Evolutionary conservation across 129 eudicot species (phyloP).

Genomic region (Sambucus nigra): DNA sequence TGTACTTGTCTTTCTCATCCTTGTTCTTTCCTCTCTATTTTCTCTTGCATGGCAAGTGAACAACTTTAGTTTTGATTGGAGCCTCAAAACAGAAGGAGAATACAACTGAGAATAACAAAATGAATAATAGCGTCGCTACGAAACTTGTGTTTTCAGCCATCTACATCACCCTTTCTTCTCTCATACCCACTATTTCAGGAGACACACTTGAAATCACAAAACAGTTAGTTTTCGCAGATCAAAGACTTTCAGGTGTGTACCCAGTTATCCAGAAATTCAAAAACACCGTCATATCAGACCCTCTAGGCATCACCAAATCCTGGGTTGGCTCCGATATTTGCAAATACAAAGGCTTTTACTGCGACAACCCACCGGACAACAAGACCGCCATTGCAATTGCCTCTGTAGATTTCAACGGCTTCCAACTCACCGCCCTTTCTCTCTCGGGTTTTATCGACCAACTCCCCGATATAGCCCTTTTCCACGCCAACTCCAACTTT

Average conservation of each 20-base stretch:
- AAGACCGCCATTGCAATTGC: conserved; percentile 53
- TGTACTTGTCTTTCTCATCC: no score
- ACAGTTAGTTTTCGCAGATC: conserved; percentile 39
- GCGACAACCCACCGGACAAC: conserved; percentile 81
- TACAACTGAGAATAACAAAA: no score
- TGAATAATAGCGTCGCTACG: no score
- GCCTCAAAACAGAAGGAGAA: no score
- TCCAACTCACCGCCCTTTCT: conserved; percentile 59
- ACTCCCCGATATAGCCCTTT: conserved; percentile 78
- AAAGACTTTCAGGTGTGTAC: conserved; percentile 46
- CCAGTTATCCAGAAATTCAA: conserved; percentile 67
- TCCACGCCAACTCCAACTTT: conserved; percentile 85
- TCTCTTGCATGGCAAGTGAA: no score
- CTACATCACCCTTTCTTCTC: no score
- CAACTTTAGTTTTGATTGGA: no score
- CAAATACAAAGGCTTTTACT: conserved; percentile 68
- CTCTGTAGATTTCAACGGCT: conserved; percentile 90
- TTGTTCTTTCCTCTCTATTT: no score
- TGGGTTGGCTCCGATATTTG: conserved; percentile 83
- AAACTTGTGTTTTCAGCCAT: no score
- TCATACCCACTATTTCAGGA: no score
- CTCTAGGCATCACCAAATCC: conserved; percentile 51
- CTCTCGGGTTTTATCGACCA: conserved; percentile 72
- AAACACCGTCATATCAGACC: conserved; percentile 51
- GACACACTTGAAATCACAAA: no score